Conservation (phyloP, 768 basidiomycete genomes). For the Tylopilus sp. region DNA sequence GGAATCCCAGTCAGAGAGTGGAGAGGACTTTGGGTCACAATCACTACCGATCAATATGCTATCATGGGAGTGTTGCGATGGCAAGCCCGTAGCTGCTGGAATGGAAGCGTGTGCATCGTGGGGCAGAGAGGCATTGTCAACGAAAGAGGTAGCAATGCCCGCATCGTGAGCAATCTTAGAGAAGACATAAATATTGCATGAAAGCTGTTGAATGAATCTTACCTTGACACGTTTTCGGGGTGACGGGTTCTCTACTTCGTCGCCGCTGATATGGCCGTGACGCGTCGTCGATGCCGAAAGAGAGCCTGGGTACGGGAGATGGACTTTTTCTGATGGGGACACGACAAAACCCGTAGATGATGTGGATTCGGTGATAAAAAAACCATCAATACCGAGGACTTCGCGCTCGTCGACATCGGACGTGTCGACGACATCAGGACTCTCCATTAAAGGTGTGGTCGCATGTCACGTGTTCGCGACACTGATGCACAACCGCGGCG, state of each 20-base stretch:
- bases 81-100: background rate
- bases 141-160: background rate
- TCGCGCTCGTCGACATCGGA: conserved; percentile 62
- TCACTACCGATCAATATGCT: background rate
- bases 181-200: conserved; percentile 9
- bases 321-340: conserved; percentile 4
- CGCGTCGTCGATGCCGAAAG: background rate
- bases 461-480: conserved; percentile 21
- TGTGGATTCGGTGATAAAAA: background rate
- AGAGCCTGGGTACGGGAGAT: background rate
- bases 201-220: background rate
- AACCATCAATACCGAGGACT: conserved; percentile 26
- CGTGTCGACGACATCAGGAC: conserved; percentile 51
- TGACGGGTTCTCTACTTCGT: conserved; percentile 16
- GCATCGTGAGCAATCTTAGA: conserved; percentile 19
- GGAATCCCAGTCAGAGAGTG: conserved; percentile 11
- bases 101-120: background rate
- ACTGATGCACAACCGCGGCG: background rate
- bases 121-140: background rate
- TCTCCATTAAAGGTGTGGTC: conserved; percentile 15
- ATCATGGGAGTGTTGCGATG: background rate
- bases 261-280: conserved; percentile 3
- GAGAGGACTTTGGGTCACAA: background rate
- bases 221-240: conserved; percentile 41
- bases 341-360: background rate